Conservation (phyloP, 495 filamentous ascomycete species). For the Lepidopterella palustris region DNA sequence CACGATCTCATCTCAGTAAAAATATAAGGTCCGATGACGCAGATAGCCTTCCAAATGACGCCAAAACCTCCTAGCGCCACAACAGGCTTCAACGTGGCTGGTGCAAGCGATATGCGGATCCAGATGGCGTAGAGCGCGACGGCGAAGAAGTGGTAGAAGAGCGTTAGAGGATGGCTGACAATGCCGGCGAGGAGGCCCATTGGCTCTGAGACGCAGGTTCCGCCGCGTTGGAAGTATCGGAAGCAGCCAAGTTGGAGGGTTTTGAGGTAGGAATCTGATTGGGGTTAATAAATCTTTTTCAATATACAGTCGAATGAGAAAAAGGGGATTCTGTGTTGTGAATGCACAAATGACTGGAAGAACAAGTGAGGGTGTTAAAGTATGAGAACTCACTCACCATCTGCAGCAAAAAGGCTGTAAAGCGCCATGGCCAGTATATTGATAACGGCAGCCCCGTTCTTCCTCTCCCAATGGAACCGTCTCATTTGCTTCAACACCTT, state of each 20-base stretch:
- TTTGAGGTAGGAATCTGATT: conserved; percentile 55
- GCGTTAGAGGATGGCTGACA: conserved; percentile 65
- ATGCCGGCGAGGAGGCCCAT: conserved; percentile 79
- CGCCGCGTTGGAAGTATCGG: conserved; percentile 78
- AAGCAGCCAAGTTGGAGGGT: conserved; percentile 89
- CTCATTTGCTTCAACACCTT: conserved; percentile 62
- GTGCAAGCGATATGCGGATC: conserved; percentile 38
- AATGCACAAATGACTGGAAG: neutral
- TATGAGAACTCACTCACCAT: conserved; percentile 43
- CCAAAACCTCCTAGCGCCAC: conserved; percentile 16
- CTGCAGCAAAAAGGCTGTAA: conserved; percentile 82
- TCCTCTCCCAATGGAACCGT: conserved; percentile 81
- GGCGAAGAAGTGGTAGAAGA: conserved; percentile 89
- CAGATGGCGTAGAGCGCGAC: conserved; percentile 88
- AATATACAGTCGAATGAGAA: neutral
- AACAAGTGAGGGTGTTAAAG: neutral
- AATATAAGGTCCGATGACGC: conserved; percentile 32
- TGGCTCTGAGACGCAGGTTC: conserved; percentile 63
- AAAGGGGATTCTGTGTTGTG: neutral
- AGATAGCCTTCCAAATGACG: conserved; percentile 24
- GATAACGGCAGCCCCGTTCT: conserved; percentile 74
- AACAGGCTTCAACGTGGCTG: conserved; percentile 11
- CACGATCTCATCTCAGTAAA: conserved; percentile 23
- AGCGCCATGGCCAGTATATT: conserved; percentile 93
- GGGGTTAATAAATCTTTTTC: conserved; percentile 3